These are phyloP conservation scores for Penicillium salamii DNA, from an alignment of 495 filamentous ascomycete genomes.

Conservation along the genomic window DNA sequence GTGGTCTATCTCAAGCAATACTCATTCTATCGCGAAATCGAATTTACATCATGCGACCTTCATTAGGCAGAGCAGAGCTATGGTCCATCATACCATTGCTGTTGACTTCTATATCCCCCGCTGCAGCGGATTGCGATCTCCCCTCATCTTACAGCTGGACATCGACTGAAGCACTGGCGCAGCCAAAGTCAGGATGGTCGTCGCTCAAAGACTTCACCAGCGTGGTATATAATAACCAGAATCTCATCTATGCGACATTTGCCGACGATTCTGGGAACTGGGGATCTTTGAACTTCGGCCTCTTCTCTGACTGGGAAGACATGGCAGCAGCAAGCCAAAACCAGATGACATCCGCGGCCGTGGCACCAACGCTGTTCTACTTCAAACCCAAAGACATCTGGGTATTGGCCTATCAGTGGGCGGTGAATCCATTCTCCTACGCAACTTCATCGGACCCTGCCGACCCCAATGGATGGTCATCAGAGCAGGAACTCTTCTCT, in stretches of 20 bases:
- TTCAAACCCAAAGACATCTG: conserved; percentile 58
- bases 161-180: conserved; percentile 45
- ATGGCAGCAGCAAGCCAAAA: conserved; percentile 55
- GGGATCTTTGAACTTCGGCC: conserved; percentile 56
- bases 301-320: conserved; percentile 52
- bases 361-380: conserved; percentile 61
- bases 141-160: conserved; percentile 56
- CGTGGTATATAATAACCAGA: conserved; percentile 50
- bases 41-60: no score
- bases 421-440: conserved; percentile 55
- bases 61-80: no score
- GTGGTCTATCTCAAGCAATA: no score
- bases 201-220: conserved; percentile 59
- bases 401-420: conserved; percentile 63
- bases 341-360: conserved; percentile 41
- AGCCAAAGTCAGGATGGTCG: conserved; percentile 49
- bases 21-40: no score
- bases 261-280: conserved; percentile 38
- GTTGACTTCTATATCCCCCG: no score
- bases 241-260: conserved; percentile 53
- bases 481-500: conserved; percentile 50
- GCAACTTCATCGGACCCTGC: conserved; percentile 54
- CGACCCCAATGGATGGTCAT: conserved; percentile 55
- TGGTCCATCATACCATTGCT: no score
- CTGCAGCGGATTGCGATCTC: conserved; percentile 47